A percentile compares a stretch with the other conserved stretches of the same genome.
These are phyloP conservation scores for Pythium dissimile DNA, from an alignment of 352 stramenopile genomes.

Conservation along the genomic window DNA sequence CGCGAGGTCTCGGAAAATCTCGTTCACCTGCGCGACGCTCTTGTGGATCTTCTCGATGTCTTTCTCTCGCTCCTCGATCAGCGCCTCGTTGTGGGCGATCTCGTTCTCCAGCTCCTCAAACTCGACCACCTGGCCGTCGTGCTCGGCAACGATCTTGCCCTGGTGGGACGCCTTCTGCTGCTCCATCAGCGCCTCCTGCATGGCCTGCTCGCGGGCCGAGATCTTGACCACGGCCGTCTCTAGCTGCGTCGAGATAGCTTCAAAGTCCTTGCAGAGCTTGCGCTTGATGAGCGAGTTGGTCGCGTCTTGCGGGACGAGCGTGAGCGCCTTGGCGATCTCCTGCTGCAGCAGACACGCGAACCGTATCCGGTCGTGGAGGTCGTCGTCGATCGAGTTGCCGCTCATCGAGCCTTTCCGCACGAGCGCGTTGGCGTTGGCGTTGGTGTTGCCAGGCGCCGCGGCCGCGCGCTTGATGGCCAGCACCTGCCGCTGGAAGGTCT, in stretches of 20 bases:
- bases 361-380: conserved; percentile 80
- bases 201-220: conserved; percentile 54
- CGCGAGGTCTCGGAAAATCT: conserved; percentile 88
- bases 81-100: conserved; percentile 84
- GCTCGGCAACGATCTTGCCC: conserved; percentile 57
- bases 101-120: conserved; percentile 82
- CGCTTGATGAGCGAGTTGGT: conserved; percentile 70
- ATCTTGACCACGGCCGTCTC: conserved; percentile 67
- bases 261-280: conserved; percentile 83
- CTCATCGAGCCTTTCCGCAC: conserved; percentile 5
- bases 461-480: conserved; percentile 70
- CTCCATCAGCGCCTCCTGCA: conserved; percentile 43
- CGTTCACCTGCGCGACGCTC: conserved; percentile 88
- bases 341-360: conserved; percentile 81
- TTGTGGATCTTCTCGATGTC: conserved; percentile 87
- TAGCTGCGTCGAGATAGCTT: conserved; percentile 67
- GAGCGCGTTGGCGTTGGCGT: neutral
- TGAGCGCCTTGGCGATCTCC: conserved; percentile 68
- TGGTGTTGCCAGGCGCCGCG: neutral
- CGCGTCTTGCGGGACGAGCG: conserved; percentile 49
- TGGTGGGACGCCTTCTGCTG: conserved; percentile 29
- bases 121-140: conserved; percentile 72
- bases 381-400: conserved; percentile 48
- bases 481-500: conserved; percentile 83
- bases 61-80: conserved; percentile 87